Percentiles rank a stretch among this genome's conserved stretches.
Evolutionary conservation across 495 filamentous ascomycete genomes (phyloP).

Genomic region (Cryomyces antarcticus): DNA sequence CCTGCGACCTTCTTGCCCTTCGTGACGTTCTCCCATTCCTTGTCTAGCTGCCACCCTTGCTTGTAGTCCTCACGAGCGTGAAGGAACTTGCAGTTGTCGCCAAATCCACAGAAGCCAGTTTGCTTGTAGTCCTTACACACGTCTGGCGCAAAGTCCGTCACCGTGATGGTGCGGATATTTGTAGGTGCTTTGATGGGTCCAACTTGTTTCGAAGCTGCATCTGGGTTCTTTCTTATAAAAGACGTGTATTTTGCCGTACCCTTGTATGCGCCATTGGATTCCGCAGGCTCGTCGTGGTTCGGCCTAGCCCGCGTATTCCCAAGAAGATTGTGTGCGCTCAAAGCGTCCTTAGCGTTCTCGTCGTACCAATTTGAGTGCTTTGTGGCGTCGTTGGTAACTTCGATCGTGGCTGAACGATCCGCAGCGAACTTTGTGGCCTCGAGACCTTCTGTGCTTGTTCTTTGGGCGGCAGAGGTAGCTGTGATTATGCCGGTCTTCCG

Average conservation of each 20-base stretch:
- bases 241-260: slow-evolving; percentile 49
- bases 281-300: slow-evolving; percentile 6
- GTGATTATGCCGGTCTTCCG: slow-evolving; percentile 43
- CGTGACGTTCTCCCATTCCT: slow-evolving; percentile 73
- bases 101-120: slow-evolving; percentile 70
- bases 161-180: slow-evolving; percentile 77
- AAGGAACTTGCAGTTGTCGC: slow-evolving; percentile 70
- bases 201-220: slow-evolving; percentile 48
- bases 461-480: slow-evolving; percentile 26
- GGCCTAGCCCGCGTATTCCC: slow-evolving; percentile 33
- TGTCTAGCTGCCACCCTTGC: slow-evolving; percentile 86
- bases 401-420: slow-evolving; percentile 35
- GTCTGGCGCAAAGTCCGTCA: slow-evolving; percentile 81
- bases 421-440: slow-evolving; percentile 36
- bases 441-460: slow-evolving; percentile 22
- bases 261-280: slow-evolving; percentile 48
- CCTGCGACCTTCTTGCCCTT: slow-evolving; percentile 51
- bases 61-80: slow-evolving; percentile 78
- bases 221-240: slow-evolving; percentile 66
- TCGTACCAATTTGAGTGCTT: slow-evolving; percentile 85
- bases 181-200: slow-evolving; percentile 79
- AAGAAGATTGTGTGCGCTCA: slow-evolving; percentile 40
- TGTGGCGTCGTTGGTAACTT: slow-evolving; percentile 69
- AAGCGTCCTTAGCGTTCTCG: slow-evolving; percentile 29
- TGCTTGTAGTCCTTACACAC: slow-evolving; percentile 93